Conservation (phyloP, 345 rosid genomes). For the Brassica cretica region DNA sequence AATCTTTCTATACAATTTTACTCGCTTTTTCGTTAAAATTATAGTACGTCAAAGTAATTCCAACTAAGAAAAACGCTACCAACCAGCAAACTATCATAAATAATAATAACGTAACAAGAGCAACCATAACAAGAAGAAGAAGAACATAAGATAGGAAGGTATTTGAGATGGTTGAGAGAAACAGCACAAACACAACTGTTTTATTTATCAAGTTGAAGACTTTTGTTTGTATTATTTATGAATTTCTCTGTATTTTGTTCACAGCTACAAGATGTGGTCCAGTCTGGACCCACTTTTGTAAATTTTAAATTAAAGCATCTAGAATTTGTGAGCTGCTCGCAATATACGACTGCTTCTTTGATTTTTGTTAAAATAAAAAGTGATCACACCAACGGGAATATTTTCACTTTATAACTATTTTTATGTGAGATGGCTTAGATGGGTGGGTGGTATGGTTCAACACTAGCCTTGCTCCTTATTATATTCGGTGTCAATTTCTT, state of each 20-base stretch:
- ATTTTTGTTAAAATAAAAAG: not conserved
- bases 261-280: slow-evolving; percentile 36
- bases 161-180: slow-evolving; percentile 23
- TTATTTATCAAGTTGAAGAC: slow-evolving; percentile 22
- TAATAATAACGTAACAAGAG: not conserved
- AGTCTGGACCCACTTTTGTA: slow-evolving; percentile 27
- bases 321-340: slow-evolving; percentile 36
- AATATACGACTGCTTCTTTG: slow-evolving; percentile 21
- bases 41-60: slow-evolving; percentile 1
- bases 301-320: slow-evolving; percentile 11
- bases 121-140: not conserved
- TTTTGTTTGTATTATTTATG: slow-evolving; percentile 18
- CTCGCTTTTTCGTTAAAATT: not conserved
- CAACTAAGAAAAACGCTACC: not conserved
- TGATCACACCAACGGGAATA: slow-evolving; percentile 5
- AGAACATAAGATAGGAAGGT: not conserved
- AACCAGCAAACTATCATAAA: not conserved
- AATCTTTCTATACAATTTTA: not conserved
- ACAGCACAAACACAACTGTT: slow-evolving; percentile 34
- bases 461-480: slow-evolving; percentile 3
- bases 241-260: slow-evolving; percentile 18
- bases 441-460: slow-evolving; percentile 16
- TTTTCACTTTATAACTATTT: slow-evolving; percentile 8
- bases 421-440: slow-evolving; percentile 2
- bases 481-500: slow-evolving; percentile 12